Evolutionary conservation across 139 green algal species (phyloP), one percentile per base, ranked within the genome.

Genomic region (Chlorokybus atmophyticus): DNA sequence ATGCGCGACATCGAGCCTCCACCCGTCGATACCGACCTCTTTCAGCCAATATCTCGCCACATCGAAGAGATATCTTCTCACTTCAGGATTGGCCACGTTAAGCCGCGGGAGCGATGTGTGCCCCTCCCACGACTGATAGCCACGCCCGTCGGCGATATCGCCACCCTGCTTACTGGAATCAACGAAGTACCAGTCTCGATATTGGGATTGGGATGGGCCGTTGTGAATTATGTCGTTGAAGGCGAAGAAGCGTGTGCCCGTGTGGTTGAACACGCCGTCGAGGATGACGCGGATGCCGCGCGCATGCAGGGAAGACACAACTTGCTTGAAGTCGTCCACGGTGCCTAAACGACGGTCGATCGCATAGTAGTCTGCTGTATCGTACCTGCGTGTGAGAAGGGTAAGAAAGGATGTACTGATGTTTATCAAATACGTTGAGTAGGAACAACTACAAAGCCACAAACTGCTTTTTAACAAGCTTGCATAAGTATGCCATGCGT

Each of bases 231-330:
- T 4, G 5, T 65, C 54, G 29, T 57, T 35, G 25, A 56, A 62
- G 3, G 63, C 63, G 17, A 55, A 48, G 63, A 62, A 57, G 23
- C 29, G 32, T 2, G 39, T 29, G 3, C 55, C 55, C 28, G 63
- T 71, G 63, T 71, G 63, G 55, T 71, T 71, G 63, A 71, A 71
- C 38, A 71, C 63, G 39, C 63, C 63, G 50, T 71, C 63, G 7
- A 71, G 25, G 4, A 71, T 41, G 21, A 71, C 63, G 24, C 63
- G 54, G 47, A 71, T 64, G 49, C 55, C 55, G 17, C 21, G 44
- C 8, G 25, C 44, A 25, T 64, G 55, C 5, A 47, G n/a, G 6
- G 29, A 55, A 3, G 47, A 39, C n/a, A 71, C 63, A 1, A 71
- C 31, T 5, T 26, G 2, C 5, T 42, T 59, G 28, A 59, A 47